Conservation (phyloP, 2,329 filamentous ascomycete species). For the Colletotrichum sp. region DNA sequence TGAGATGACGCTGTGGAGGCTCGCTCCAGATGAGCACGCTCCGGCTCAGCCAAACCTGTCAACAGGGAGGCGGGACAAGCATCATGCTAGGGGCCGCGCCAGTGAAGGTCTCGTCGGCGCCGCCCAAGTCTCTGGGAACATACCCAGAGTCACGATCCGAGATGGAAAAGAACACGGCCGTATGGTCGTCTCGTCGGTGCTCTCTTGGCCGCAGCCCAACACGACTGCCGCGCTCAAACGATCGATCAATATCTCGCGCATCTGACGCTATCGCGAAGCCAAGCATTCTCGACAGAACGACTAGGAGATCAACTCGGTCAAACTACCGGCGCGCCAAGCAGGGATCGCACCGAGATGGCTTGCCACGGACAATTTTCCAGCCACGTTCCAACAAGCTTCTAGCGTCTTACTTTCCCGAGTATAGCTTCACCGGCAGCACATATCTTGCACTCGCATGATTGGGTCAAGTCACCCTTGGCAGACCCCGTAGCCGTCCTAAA, state of each 20-base stretch:
- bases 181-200: background rate
- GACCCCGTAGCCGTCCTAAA: background rate
- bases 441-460: background rate
- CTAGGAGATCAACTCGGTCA: background rate
- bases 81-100: background rate
- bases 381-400: background rate
- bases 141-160: background rate
- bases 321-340: conserved; percentile 2
- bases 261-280: background rate
- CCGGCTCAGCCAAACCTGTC: background rate
- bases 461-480: background rate
- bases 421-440: background rate
- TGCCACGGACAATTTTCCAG: background rate
- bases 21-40: background rate
- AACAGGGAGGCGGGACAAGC: background rate
- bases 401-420: background rate
- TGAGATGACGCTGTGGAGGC: background rate
- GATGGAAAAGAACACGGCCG: background rate
- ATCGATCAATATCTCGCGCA: background rate
- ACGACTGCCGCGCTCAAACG: background rate
- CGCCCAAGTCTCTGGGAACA: background rate
- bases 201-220: background rate
- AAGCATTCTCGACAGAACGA: background rate
- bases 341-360: background rate
- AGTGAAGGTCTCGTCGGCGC: background rate